Conservation (phyloP, 2,329 filamentous ascomycete species). For the Aspergillus bombycis region DNA sequence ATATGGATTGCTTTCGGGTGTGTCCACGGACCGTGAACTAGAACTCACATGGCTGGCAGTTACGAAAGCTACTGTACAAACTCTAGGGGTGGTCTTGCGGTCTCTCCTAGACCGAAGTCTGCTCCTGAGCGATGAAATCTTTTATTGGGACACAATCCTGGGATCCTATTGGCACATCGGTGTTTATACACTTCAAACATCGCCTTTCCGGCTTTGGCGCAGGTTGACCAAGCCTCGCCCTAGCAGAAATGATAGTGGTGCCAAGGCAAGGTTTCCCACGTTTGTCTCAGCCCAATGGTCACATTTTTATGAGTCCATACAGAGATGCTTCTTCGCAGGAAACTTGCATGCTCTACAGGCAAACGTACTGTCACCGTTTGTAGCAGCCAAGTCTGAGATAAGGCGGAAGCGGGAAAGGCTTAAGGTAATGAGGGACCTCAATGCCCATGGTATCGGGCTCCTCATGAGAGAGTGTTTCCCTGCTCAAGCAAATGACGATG, state of each 20-base stretch:
- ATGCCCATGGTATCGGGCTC: constrained; percentile 83
- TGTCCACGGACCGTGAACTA: constrained; percentile 60
- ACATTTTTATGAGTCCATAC: constrained; percentile 79
- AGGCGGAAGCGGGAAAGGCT: constrained; percentile 73
- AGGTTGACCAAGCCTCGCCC: constrained; percentile 67
- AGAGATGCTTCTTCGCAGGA: constrained; percentile 72
- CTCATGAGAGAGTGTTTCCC: constrained; percentile 83
- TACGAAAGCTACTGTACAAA: constrained; percentile 89
- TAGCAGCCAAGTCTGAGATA: constrained; percentile 73
- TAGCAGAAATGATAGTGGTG: constrained; percentile 43
- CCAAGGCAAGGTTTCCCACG: constrained; percentile 14
- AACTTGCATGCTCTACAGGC: constrained; percentile 72
- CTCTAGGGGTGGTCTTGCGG: constrained; percentile 78
- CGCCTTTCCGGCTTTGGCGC: constrained; percentile 75
- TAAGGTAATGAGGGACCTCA: constrained; percentile 74
- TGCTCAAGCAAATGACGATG: constrained; percentile 63
- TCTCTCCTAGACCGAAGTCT: constrained; percentile 81
- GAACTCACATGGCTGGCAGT: constrained; percentile 90
- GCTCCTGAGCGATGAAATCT: constrained; percentile 81
- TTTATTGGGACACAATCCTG: constrained; percentile 93
- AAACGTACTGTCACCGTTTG: constrained; percentile 76
- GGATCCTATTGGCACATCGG: constrained; percentile 76
- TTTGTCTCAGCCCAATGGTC: constrained; percentile 50
- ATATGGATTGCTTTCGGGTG: constrained; percentile 24
- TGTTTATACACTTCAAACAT: constrained; percentile 84